These are phyloP conservation scores for Fraxinus cuspidata DNA, from an alignment of 257 asterid species.

Conservation along the genomic window DNA sequence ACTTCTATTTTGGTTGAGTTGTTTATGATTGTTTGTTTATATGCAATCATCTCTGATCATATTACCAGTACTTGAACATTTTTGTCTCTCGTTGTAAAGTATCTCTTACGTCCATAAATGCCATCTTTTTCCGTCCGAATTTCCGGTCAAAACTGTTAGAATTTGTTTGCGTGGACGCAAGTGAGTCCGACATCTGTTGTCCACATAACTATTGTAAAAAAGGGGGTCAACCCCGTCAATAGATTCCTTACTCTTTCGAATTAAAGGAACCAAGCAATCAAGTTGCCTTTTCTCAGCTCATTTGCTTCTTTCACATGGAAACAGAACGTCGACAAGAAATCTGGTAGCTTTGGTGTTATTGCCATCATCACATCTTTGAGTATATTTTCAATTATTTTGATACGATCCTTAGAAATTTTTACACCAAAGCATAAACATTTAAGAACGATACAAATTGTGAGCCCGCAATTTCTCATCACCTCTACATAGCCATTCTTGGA, in stretches of 20 bases:
- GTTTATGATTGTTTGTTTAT: too few relatives aligned
- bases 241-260: conserved; percentile 62
- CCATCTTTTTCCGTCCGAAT: too few relatives aligned
- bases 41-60: too few relatives aligned
- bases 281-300: conserved; percentile 65
- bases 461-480: conserved; percentile 81
- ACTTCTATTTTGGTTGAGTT: too few relatives aligned
- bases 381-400: conserved; percentile 57
- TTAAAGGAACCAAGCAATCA: conserved; percentile 67
- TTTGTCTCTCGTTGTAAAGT: too few relatives aligned
- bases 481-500: conserved; percentile 57
- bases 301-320: conserved; percentile 69
- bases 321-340: conserved; percentile 73
- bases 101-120: too few relatives aligned
- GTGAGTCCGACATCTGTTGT: too few relatives aligned
- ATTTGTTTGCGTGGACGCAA: too few relatives aligned
- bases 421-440: conserved; percentile 87
- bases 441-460: conserved; percentile 75
- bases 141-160: too few relatives aligned
- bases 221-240: too few relatives aligned
- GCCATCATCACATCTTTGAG: conserved; percentile 86
- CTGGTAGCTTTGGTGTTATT: conserved; percentile 85
- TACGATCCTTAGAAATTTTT: conserved; percentile 55
- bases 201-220: too few relatives aligned
- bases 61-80: too few relatives aligned